Evolutionary conservation across 768 basidiomycete species (phyloP).

Genomic region (Hygrophorus pudorinus): DNA sequence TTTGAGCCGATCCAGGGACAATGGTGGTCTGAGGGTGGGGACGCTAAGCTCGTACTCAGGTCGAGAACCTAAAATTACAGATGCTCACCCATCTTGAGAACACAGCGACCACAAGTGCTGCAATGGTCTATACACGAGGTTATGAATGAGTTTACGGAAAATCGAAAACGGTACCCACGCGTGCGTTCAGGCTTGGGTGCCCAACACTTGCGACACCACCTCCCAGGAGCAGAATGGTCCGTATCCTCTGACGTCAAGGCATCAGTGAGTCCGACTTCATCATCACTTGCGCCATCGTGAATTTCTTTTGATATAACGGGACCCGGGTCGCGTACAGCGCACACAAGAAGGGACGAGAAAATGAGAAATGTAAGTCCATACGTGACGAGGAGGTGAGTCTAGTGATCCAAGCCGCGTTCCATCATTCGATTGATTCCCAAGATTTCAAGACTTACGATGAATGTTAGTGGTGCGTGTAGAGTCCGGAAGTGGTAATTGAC

Average conservation of each 20-base stretch:
- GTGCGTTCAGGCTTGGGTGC: slow-evolving; percentile 70
- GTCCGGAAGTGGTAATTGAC: slow-evolving; percentile 56
- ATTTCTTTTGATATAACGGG: slow-evolving; percentile 31
- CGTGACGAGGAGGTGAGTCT: slow-evolving; percentile 41
- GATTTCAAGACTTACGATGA: slow-evolving; percentile 18
- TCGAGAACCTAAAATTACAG: neutral
- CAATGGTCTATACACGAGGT: slow-evolving; percentile 44
- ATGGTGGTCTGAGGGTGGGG: slow-evolving; percentile 55
- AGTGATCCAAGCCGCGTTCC: no score
- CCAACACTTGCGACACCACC: slow-evolving; percentile 70
- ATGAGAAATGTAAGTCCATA: slow-evolving; percentile 62
- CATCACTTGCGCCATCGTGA: slow-evolving; percentile 20
- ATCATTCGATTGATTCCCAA: no score
- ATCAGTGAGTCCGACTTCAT: slow-evolving; percentile 43
- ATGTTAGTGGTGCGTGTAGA: slow-evolving; percentile 34
- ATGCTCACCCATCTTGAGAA: slow-evolving; percentile 72
- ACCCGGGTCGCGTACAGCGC: slow-evolving; percentile 68
- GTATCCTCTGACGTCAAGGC: slow-evolving; percentile 47
- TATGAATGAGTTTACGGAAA: neutral
- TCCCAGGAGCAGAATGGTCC: slow-evolving; percentile 43
- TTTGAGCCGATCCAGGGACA: slow-evolving; percentile 75
- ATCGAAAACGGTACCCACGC: slow-evolving; percentile 16
- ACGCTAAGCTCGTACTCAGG: slow-evolving; percentile 5
- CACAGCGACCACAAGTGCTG: slow-evolving; percentile 62
- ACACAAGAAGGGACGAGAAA: slow-evolving; percentile 64